Evolutionary conservation across 805 yeast species (phyloP), one percentile per base, ranked within the genome.

Genomic region (Candida arabinofermentans): DNA sequence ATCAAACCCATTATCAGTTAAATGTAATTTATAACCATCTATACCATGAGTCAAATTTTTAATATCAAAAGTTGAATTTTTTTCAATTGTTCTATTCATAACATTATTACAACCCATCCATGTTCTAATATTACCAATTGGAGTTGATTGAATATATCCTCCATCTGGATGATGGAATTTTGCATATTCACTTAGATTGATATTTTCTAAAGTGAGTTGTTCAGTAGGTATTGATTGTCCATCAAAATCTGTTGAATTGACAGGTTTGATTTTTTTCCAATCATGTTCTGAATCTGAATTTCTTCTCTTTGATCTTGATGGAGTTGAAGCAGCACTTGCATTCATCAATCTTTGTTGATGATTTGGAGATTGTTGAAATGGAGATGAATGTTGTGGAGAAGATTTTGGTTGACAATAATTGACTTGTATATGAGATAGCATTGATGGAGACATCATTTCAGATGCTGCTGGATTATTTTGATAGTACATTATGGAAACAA

Each of bases 141-240:
- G 83, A 1, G 83, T 77, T 42, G 78, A 73, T 55, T 77, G 79
- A 36, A 78, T 73, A 24, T 66, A 67, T 0, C 84, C 84, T 8
- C 84, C 84, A 10, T 77, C 77, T 2, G 84, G 84, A 48, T 77
- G 83, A 39, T 68, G 67, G 49, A 74, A 78, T 42, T 71, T 65
- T 12, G 84, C 80, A 70, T 76, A 77, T 42, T 76, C 80, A 30
- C 66, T 61, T 14, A 62, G 38, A 37, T 61, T 51, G 17, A 59
- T 54, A 26, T 55, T 56, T n/a, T 60, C 59, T 22, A 61, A 29
- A 10, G 58, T 55, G 27, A 54, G 31, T 33, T 55, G 43, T 37
- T 47, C 46, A 24, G 32, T 22, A 5, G 35, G 43, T 4, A 39
- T 31, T 4, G 19, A 14, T 13, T 37, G 34, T 4, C 13, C n/a